These are phyloP conservation scores for Vaccinium darrowii DNA, from an alignment of 148 eudicot species.

Conservation along the genomic window DNA sequence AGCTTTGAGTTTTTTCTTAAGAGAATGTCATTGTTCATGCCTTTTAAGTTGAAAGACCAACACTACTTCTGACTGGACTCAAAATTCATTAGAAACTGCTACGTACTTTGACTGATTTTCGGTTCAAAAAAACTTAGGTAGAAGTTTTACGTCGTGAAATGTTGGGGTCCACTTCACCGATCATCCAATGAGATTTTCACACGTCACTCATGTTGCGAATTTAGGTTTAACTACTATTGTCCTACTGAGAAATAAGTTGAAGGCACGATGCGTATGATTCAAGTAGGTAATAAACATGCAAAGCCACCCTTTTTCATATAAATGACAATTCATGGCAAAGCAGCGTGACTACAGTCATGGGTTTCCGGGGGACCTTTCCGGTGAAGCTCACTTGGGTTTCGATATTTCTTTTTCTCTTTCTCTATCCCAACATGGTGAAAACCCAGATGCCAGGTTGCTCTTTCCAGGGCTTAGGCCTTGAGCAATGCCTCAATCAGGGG, in stretches of 20 bases:
- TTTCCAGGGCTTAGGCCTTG: constrained; percentile 19
- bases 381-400: constrained; percentile 3
- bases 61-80: not conserved
- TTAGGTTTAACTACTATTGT: not conserved
- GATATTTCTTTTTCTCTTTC: not conserved
- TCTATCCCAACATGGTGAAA: constrained; percentile 1
- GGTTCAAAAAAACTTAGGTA: not conserved
- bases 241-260: not conserved
- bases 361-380: not conserved
- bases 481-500: constrained; percentile 17
- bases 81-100: not conserved
- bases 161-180: not conserved
- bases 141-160: not conserved
- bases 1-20: not conserved
- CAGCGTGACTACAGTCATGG: not conserved
- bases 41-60: not conserved
- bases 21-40: not conserved
- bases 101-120: not conserved
- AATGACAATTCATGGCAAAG: not conserved
- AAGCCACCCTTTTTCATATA: constrained; percentile 2
- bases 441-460: constrained; percentile 24
- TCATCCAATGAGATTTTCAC: not conserved
- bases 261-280: constrained; percentile 19
- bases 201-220: not conserved
- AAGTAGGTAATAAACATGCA: constrained; percentile 23